These are phyloP conservation scores for Miscanthus lutarioriparius DNA, from an alignment of 176 grass and related monocot genomes.

Conservation along the genomic window DNA sequence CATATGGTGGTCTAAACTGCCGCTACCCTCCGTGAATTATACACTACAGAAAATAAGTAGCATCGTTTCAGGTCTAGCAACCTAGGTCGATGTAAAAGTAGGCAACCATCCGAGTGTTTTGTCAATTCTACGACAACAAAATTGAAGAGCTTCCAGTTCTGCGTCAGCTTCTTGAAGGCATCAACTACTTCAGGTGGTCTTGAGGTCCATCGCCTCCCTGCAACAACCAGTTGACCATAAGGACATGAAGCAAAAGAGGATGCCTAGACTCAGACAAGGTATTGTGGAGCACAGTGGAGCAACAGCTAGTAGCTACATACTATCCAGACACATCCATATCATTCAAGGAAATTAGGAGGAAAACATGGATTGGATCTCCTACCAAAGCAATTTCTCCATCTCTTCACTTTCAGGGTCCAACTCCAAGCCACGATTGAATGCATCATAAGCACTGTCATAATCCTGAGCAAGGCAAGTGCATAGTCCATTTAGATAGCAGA, in stretches of 20 bases:
- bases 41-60: background rate
- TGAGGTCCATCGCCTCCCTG: conserved; percentile 28
- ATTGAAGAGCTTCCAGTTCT: background rate
- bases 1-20: background rate
- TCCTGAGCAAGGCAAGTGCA: conserved; percentile 12
- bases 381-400: conserved; percentile 41
- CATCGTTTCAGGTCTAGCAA: background rate
- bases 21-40: background rate
- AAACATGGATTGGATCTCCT: conserved; percentile 3
- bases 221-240: background rate
- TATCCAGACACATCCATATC: background rate
- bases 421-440: conserved; percentile 18
- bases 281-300: background rate
- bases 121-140: background rate
- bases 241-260: background rate
- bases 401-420: conserved; percentile 43
- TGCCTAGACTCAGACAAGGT: background rate
- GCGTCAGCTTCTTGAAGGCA: background rate
- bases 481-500: background rate
- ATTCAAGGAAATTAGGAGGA: background rate
- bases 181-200: background rate
- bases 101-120: background rate
- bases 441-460: conserved; percentile 6
- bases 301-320: background rate
- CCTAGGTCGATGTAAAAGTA: background rate